Evolutionary conservation across 805 yeast genomes (phyloP), one percentile per base, ranked within the genome.

Genomic region (Wickerhamomyces ciferrii): DNA sequence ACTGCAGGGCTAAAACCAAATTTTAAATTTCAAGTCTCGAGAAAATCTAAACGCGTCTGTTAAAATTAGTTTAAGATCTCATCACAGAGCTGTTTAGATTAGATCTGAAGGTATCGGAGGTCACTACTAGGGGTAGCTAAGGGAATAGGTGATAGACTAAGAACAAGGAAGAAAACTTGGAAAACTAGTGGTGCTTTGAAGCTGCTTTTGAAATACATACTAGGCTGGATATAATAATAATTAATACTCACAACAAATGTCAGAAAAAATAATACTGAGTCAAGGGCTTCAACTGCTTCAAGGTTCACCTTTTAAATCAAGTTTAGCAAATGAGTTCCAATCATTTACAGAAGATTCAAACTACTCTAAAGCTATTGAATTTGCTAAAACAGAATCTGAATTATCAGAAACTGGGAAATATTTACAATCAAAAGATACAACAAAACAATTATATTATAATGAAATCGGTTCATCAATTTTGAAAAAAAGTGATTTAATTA

Each of bases 241-340:
- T n/a, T 24, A 10, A 24, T 7, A 24, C 27, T 27, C 31, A 27
- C 7, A 27, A 7, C 31, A 43, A n/a, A n/a, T 38, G 39, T 15
- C 17, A 8, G 25, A 45, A 20, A 31, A 44, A 21, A 40, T 45
- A 3, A 44, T 49, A n/a, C 23, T 48, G 7, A 39, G 43, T 5
- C 37, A 27, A 9, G 49, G 48, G 13, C 32, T 56, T 18, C 21
- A 8, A 1, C 50, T 55, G 17, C 45, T 53, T 11, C 20, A 40
- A 3, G 42, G 43, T 32, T 49, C 61, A 0, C 62, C 62, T 1
- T 58, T 56, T 47, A 54, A 53, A 32, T 37, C 43, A 25, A 42
- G 55, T 5, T 51, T 56, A 17, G 44, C 55, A 1, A 39, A 41
- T 7, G 46, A 46, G 14, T 45, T 49, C 39, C 41, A 43, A 17